A percentile compares a stretch with the other conserved stretches of the same genome.
These are phyloP conservation scores for Suillus spraguei DNA, from an alignment of 768 basidiomycete genomes.

Conservation along the genomic window DNA sequence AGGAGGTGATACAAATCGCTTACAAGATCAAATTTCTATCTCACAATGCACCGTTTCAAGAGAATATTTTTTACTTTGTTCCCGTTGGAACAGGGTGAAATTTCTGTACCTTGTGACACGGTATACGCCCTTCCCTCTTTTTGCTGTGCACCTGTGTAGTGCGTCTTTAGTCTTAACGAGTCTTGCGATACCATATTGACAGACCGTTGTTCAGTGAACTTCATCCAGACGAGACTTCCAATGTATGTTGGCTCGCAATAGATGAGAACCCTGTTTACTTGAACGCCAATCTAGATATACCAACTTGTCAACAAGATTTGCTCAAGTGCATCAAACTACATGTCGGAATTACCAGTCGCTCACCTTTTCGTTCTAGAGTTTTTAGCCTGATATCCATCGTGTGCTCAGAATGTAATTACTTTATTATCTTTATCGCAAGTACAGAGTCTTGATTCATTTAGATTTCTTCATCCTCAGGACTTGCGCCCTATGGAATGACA, in stretches of 20 bases:
- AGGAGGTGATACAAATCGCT: neutral
- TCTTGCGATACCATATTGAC: neutral
- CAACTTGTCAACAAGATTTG: conserved; percentile 4
- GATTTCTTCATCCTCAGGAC: conserved; percentile 12
- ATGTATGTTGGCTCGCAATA: neutral
- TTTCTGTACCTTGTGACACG: conserved; percentile 10
- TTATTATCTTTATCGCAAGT: neutral
- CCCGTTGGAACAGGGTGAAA: conserved; percentile 3
- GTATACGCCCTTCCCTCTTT: conserved; percentile 10
- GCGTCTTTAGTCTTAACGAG: neutral
- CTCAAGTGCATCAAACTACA: conserved; percentile 3
- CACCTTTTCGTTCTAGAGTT: neutral
- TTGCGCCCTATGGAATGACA: conserved; percentile 8
- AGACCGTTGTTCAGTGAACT: conserved; percentile 1
- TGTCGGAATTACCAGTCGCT: neutral
- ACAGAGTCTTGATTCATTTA: neutral
- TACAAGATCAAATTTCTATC: neutral
- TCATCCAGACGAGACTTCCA: neutral
- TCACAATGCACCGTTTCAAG: conserved; percentile 2
- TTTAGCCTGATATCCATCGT: conserved; percentile 8
- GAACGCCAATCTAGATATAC: conserved; percentile 3
- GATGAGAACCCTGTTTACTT: neutral
- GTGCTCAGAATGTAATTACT: conserved; percentile 11
- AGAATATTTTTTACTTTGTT: conserved; percentile 2
- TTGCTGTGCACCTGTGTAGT: conserved; percentile 10